These are phyloP conservation scores for Glomus cerebriforme DNA, from an alignment of 192 early-diverging fungal species.

Conservation along the genomic window DNA sequence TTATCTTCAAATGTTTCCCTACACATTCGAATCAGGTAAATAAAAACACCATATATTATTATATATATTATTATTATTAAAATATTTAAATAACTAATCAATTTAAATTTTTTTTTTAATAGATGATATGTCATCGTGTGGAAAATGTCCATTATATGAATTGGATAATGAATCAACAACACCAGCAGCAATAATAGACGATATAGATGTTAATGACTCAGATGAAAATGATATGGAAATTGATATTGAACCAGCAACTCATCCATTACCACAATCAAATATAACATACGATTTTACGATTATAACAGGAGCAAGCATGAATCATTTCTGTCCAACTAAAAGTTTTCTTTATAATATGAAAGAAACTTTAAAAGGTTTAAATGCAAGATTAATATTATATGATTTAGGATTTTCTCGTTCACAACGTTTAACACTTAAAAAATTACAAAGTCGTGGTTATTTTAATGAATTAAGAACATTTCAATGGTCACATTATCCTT, in stretches of 20 bases:
- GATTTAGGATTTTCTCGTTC: constrained; percentile 49
- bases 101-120: not conserved
- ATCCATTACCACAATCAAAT: not conserved
- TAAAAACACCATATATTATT: not conserved
- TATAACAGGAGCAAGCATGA: not conserved
- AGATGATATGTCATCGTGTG: not conserved
- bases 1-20: not conserved
- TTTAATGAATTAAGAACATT: constrained; percentile 43
- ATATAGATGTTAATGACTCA: no score
- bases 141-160: not conserved
- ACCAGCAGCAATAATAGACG: not conserved
- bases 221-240: not conserved
- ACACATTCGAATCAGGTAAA: not conserved
- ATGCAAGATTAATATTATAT: constrained; percentile 46
- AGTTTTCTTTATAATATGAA: not conserved
- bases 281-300: not conserved
- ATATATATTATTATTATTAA: no score
- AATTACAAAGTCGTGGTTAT: constrained; percentile 43
- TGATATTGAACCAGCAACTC: not conserved
- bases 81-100: no score
- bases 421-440: constrained; percentile 39
- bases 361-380: not conserved
- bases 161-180: not conserved
- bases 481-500: constrained; percentile 46
- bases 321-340: constrained; percentile 11